Base-by-base conservation (phyloP, 371 early-diverging fungal genomes). In the Capniomyces stellatus region DNA sequence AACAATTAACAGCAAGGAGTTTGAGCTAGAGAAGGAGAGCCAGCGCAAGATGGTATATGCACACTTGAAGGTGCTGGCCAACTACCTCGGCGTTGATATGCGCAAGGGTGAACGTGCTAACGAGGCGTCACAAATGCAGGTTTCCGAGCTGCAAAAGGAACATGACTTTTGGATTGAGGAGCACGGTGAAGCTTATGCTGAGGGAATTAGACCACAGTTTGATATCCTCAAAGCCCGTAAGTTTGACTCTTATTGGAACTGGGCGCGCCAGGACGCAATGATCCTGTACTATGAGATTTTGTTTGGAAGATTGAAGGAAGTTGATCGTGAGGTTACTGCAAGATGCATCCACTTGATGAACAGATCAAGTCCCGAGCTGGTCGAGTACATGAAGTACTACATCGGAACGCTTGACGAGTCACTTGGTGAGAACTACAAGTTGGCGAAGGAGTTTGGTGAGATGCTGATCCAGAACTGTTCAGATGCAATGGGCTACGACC, bases 231-330 rank as follows among this genome's bases (percentile, higher is more conserved):
- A 90, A 76, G 91, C 83, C 30, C 87, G 95, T 43, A 71, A 66
- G 24, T 92, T 87, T 60, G 92, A 91, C 57, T 93, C 93, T 28
- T 82, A 83, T 78, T 95, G 95, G 95, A 95, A 95, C 74, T 95
- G 95, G 95, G 87, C 83, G 46, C 84, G 91, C 54, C 89, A 89
- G 64, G 92, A 95, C 66, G 89, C 88, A 12, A 69, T 91, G 43
- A 76, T 81, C 43, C 75, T 92, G 61, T 86, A 87, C 74, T 92
- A 86, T 66, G 92, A 89, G 64, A 81, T 90, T 56, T 75, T 94
- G 69, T 92, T 87, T 69, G 92, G 92, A 55, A 77, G 84, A 35
- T 73, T 92, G 52, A 81, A 83, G 52, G 81, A 75, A 56, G 88
- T 92, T 22, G 91, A 93, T 68, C 85, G 92, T 64, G 92, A 89